A percentile compares a stretch with the other conserved stretches of the same genome.
phyloP scores from a whole-genome alignment of 2,329 filamentous ascomycete species.

The Tolypocladium amazonense region DNA sequence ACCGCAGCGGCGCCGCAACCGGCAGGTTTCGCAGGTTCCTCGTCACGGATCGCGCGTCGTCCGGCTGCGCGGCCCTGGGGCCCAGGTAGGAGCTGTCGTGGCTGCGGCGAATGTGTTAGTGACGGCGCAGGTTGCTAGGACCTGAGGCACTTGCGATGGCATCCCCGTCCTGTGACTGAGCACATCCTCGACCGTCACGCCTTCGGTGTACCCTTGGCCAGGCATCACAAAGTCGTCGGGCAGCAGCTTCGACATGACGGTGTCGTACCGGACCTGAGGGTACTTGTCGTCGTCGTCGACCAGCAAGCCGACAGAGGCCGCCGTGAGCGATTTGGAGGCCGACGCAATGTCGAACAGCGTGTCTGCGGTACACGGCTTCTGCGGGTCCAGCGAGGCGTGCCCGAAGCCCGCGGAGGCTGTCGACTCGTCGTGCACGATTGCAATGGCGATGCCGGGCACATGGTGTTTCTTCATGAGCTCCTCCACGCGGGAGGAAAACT shows the following conservation, averaged over 20 bases:
- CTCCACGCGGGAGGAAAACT: constrained; percentile 7
- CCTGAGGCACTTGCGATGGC: constrained; percentile 6
- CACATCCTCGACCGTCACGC: constrained; percentile 13
- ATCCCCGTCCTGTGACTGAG: constrained; percentile 15
- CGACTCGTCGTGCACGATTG: constrained; percentile 7
- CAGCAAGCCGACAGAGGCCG: constrained; percentile 13
- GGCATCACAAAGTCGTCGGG: constrained; percentile 16
- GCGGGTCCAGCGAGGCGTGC: constrained; percentile 8
- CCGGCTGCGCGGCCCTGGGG: constrained; percentile 5
- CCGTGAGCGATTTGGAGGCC: constrained; percentile 15
- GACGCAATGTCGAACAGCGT: constrained; percentile 18
- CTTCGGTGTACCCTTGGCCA: constrained; percentile 6
- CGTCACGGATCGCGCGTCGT: constrained; percentile 12
- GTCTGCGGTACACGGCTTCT: constrained; percentile 9
- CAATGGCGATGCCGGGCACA: constrained; percentile 14
- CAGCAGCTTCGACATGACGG: constrained; percentile 12
- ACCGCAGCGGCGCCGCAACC: constrained; percentile 10
- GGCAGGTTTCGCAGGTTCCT: constrained; percentile 16
- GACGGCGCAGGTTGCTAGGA: neutral
- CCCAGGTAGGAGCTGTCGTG: constrained; percentile 15
- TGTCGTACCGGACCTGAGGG: constrained; percentile 12
- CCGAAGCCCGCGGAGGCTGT: constrained; percentile 13
- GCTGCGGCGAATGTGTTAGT: constrained; percentile 2
- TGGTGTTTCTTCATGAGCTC: constrained; percentile 9
- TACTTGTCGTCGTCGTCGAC: constrained; percentile 10